These are phyloP conservation scores for Chenopodium berlandieri DNA, from an alignment of 148 eudicot genomes.

Conservation along the genomic window DNA sequence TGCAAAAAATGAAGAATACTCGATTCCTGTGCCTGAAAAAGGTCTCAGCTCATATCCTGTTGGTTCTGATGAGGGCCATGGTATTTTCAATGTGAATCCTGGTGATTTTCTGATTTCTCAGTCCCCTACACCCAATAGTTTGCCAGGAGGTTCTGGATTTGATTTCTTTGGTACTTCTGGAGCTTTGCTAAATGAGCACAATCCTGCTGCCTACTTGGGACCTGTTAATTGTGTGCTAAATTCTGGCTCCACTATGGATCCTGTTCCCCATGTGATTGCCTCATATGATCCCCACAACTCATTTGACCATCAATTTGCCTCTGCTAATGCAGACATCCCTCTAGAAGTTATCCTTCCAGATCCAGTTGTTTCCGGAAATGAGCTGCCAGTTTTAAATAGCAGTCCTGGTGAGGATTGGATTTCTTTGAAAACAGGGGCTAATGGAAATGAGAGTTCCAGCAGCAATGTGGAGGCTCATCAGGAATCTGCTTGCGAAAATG, in stretches of 20 bases:
- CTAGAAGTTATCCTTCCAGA: conserved; percentile 13
- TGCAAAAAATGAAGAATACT: conserved; percentile 22
- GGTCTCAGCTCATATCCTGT: conserved; percentile 17
- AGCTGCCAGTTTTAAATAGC: conserved; percentile 19
- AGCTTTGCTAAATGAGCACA: conserved; percentile 23
- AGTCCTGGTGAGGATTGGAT: conserved; percentile 26
- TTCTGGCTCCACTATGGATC: conserved; percentile 14
- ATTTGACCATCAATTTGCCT: conserved; percentile 16
- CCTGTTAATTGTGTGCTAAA: conserved; percentile 17
- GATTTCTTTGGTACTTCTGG: conserved; percentile 23
- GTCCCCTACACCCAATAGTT: conserved; percentile 16
- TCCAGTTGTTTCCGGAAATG: conserved; percentile 23
- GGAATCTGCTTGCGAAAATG: conserved; percentile 25
- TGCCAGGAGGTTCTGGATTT: conserved; percentile 21
- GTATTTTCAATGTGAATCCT: conserved; percentile 15
- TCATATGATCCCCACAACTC: conserved; percentile 19
- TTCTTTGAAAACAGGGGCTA: conserved; percentile 17
- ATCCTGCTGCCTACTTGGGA: conserved; percentile 10
- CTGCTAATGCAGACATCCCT: conserved; percentile 23
- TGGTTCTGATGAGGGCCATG: conserved; percentile 21
- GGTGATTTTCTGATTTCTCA: conserved; percentile 16
- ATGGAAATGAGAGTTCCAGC: conserved; percentile 23
- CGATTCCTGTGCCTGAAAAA: conserved; percentile 27
- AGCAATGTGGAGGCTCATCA: conserved; percentile 28
- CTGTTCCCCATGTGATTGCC: conserved; percentile 22